Percentiles rank a stretch among this genome's conserved stretches.
These are phyloP conservation scores for Picochlorum sp. DNA, from an alignment of 139 green algal species.

Conservation along the genomic window DNA sequence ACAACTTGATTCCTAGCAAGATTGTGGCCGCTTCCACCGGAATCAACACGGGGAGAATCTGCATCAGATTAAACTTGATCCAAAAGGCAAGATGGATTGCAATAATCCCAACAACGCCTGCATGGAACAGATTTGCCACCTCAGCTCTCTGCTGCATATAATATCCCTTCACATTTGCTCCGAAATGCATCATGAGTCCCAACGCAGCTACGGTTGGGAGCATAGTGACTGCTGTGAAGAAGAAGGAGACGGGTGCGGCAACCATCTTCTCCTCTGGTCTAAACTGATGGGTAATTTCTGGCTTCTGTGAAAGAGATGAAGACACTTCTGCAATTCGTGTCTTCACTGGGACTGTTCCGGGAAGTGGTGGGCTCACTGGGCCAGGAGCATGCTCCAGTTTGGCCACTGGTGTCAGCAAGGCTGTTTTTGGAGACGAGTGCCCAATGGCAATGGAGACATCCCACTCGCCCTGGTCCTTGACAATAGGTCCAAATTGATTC, in stretches of 20 bases:
- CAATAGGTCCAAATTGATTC: slow-evolving; percentile 1
- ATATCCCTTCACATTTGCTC: neutral
- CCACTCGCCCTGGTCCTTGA: neutral
- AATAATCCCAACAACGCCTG: neutral
- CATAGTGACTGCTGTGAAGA: neutral
- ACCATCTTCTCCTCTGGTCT: neutral
- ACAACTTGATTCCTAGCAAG: slow-evolving; percentile 1
- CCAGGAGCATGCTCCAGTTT: neutral
- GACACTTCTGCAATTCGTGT: neutral
- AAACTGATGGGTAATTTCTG: neutral
- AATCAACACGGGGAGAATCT: neutral
- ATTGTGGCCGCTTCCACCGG: neutral
- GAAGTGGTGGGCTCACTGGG: neutral
- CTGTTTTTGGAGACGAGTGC: no score
- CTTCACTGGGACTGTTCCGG: neutral
- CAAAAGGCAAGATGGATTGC: neutral
- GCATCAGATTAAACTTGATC: neutral
- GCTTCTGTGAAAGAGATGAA: neutral
- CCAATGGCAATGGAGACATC: neutral
- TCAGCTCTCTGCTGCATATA: neutral
- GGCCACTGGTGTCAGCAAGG: neutral
- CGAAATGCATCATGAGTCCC: neutral
- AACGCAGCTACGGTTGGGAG: neutral
- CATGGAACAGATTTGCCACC: neutral
- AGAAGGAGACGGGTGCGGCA: neutral